Evolutionary conservation across 1,139 yeast species (phyloP).

Genomic region (Eremothecium gossypii): DNA sequence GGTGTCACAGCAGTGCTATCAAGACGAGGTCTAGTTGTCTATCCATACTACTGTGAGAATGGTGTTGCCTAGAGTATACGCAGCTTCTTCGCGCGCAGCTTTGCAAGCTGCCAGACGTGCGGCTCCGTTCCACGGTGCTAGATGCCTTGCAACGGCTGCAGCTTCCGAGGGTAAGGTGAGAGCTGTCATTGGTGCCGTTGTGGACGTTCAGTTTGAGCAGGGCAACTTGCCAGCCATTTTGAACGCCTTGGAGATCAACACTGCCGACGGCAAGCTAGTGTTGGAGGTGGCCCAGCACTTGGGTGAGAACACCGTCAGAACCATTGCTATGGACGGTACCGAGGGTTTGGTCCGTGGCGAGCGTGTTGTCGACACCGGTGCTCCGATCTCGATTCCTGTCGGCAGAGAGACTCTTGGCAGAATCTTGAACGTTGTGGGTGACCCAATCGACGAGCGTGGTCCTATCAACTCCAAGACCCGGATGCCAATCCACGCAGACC

Average conservation of each 20-base stretch:
- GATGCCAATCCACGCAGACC: constrained; percentile 98
- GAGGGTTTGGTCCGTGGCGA: constrained; percentile 99
- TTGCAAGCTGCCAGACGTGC: constrained; percentile 84
- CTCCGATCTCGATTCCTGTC: constrained; percentile 97
- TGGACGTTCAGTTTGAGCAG: constrained; percentile 97
- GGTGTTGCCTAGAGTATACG: constrained; percentile 88
- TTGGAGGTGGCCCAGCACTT: constrained; percentile 98
- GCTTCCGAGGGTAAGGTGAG: constrained; percentile 83
- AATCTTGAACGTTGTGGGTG: constrained; percentile 97
- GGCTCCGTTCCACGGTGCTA: constrained; percentile 51
- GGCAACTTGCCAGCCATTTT: constrained; percentile 95
- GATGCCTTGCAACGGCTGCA: constrained; percentile 84
- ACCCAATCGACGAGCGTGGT: constrained; percentile 99
- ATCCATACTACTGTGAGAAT: constrained; percentile 25
- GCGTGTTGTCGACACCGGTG: constrained; percentile 85
- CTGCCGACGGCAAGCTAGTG: constrained; percentile 62
- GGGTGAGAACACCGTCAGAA: constrained; percentile 99
- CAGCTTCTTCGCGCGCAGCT: constrained; percentile 84
- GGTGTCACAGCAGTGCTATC: background rate
- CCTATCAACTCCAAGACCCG: constrained; percentile 86
- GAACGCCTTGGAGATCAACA: constrained; percentile 86
- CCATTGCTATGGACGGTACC: constrained; percentile 99
- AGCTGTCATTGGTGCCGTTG: constrained; percentile 99
- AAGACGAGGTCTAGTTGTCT: constrained; percentile 5
- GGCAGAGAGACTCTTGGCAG: constrained; percentile 99